Evolutionary conservation across 2,329 filamentous ascomycete species (phyloP).

Genomic region (Fusarium papillatum): DNA sequence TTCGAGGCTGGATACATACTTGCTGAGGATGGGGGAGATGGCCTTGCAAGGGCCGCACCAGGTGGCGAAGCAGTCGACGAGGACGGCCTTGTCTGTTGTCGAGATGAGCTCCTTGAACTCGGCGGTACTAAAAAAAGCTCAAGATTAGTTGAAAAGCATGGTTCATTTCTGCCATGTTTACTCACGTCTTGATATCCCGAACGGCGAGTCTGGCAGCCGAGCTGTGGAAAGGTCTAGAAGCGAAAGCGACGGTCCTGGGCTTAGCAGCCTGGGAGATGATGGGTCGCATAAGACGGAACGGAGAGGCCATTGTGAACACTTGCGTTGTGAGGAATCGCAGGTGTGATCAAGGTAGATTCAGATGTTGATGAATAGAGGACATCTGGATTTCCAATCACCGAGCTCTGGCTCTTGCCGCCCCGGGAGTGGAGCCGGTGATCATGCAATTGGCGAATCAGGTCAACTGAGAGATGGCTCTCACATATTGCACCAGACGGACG

Average conservation of each 20-base stretch:
- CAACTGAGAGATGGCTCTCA: neutral
- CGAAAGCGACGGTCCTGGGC: constrained; percentile 18
- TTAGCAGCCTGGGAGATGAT: constrained; percentile 36
- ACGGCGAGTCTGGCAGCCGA: constrained; percentile 59
- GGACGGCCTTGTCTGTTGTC: constrained; percentile 69
- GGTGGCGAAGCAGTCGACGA: constrained; percentile 73
- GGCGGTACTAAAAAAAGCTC: constrained; percentile 49
- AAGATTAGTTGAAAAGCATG: neutral
- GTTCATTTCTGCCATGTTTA: neutral
- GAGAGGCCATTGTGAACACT: constrained; percentile 32
- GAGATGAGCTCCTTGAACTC: constrained; percentile 70
- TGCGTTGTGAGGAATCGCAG: neutral
- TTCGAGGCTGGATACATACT: constrained; percentile 34
- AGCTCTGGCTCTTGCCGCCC: constrained; percentile 19
- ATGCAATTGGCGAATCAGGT: constrained; percentile 26
- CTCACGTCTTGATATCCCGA: constrained; percentile 57
- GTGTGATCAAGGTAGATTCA: neutral
- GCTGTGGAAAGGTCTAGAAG: constrained; percentile 49
- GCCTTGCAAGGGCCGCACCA: constrained; percentile 98
- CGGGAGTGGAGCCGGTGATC: constrained; percentile 21
- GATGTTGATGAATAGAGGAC: constrained; percentile 15
- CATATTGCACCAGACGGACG: neutral
- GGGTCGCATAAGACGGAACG: constrained; percentile 34
- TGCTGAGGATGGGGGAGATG: constrained; percentile 79
- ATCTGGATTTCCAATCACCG: constrained; percentile 32